Evolutionary conservation across 345 rosid genomes (phyloP), one percentile per base, ranked within the genome.

Genomic region (Pelargonium nanum): DNA sequence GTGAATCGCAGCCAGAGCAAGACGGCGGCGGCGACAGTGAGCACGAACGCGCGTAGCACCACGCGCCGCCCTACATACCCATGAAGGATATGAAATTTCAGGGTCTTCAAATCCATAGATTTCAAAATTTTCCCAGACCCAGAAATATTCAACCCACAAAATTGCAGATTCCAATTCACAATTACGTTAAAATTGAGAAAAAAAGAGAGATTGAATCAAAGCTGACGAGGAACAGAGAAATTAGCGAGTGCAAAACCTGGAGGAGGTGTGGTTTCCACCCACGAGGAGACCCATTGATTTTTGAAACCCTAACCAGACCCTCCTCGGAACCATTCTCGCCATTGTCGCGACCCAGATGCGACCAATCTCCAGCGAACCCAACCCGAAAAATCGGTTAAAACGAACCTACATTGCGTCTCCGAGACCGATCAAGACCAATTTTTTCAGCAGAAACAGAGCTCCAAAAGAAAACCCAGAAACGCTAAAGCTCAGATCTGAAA

Each of bases 191-290:
- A 40, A 40, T 40, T 1, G 48, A 40, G 48, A 40, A 12, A 40
- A 17, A 2, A 17, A 32, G 30, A 71, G 79, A 70, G 68, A 57
- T 57, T 64, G 61, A 74, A 75, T 75, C 67, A 73, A 61, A 65
- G 50, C n/a, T 51, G 25, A 32, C 24, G 53, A 67, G 44, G 6
- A 48, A 53, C 61, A 16, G 24, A 50, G 22, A 15, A 59, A 26
- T 61, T 83, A 89, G 76, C 95, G 90, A 81, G 90, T 73, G 59
- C 95, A 85, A 80, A 89, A 89, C 92, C 92, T 83, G 88, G 89
- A 87, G 64, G 92, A 85, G 63, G 95, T 87, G 81, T 87, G 97
- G 75, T 89, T 89, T 59, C 95, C 95, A 83, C 95, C 95, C 91
- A 86, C 92, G 74, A 87, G 95, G 92, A 89, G 60, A 60, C 83